A percentile compares a stretch with the other conserved stretches of the same genome.
phyloP scores from a whole-genome alignment of 2,329 filamentous ascomycete species.

The Stagonosporopsis cucurbitacearum region DNA sequence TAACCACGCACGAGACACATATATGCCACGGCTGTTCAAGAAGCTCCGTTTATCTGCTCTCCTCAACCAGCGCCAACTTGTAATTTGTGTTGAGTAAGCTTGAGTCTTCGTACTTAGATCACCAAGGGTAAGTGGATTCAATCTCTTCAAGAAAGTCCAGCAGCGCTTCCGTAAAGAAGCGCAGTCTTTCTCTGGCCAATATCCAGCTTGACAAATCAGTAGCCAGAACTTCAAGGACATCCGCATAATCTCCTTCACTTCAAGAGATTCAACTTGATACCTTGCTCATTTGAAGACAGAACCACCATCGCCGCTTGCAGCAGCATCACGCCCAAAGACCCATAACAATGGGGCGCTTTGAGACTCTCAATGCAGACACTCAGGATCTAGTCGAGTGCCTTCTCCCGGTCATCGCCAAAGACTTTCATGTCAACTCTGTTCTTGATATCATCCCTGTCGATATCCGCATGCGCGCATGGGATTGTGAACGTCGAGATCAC shows the following conservation, averaged over 20 bases:
- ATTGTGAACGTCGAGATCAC: slow-evolving; percentile 44
- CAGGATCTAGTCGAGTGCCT: slow-evolving; percentile 42
- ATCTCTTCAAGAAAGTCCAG: background rate
- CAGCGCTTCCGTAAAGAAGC: background rate
- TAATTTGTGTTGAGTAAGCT: background rate
- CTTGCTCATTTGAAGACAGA: background rate
- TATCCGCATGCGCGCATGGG: slow-evolving; percentile 48
- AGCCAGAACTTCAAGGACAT: too few relatives aligned
- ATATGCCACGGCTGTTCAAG: background rate
- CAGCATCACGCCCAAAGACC: background rate
- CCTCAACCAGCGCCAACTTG: background rate
- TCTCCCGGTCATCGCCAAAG: slow-evolving; percentile 38
- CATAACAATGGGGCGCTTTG: slow-evolving; percentile 38
- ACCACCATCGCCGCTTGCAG: background rate
- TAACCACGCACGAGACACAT: background rate
- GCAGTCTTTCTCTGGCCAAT: background rate
- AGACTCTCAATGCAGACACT: slow-evolving; percentile 42
- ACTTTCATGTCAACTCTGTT: slow-evolving; percentile 31
- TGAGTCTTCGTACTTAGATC: background rate
- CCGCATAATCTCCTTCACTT: background rate
- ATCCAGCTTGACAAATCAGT: too few relatives aligned
- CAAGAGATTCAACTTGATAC: background rate
- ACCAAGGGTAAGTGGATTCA: slow-evolving; percentile 2
- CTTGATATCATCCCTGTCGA: slow-evolving; percentile 42
- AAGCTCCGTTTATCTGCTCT: background rate